Percentiles rank a stretch among this genome's conserved stretches.
Evolutionary conservation across 306 rosid genomes (phyloP).

Genomic region (Fragaria iinumae): DNA sequence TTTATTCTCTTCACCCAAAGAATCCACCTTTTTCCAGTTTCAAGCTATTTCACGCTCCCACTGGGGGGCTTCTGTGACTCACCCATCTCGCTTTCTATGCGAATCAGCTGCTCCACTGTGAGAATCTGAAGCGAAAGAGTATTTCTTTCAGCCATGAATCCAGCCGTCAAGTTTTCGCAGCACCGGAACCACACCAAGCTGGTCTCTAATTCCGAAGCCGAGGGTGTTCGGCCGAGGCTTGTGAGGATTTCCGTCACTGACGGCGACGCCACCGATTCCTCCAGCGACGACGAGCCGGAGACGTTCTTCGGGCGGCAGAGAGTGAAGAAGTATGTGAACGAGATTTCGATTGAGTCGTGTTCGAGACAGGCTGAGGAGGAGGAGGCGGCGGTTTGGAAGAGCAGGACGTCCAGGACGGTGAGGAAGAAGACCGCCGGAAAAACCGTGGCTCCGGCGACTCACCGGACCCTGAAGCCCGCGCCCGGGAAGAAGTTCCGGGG

Average conservation of each 20-base stretch:
- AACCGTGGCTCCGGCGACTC: conserved; percentile 8
- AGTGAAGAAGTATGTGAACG: conserved; percentile 58
- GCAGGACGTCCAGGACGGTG: conserved; percentile 26
- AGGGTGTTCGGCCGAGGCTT: conserved; percentile 31
- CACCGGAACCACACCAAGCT: conserved; percentile 49
- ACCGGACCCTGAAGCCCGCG: conserved; percentile 18
- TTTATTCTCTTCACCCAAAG: conserved; percentile 48
- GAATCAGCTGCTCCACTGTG: conserved; percentile 5
- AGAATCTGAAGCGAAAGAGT: conserved; percentile 26
- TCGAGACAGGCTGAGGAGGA: conserved; percentile 23
- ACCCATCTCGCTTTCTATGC: conserved; percentile 39
- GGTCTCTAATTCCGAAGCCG: conserved; percentile 13
- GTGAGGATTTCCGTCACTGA: conserved; percentile 67
- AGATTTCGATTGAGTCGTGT: conserved; percentile 52
- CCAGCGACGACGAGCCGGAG: conserved; percentile 65
- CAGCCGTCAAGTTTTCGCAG: conserved; percentile 45
- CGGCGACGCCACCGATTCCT: conserved; percentile 79
- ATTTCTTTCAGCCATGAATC: conserved; percentile 16
- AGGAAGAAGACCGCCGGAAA: neutral
- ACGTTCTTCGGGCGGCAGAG: conserved; percentile 34
- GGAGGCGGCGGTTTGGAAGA: conserved; percentile 25
- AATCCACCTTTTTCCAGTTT: conserved; percentile 21
- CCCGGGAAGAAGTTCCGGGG: conserved; percentile 73
- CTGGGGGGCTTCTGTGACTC: neutral
- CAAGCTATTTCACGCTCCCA: conserved; percentile 16